phyloP scores from a whole-genome alignment of 352 stramenopile genomes.

The Elongisporangium undulatum region DNA sequence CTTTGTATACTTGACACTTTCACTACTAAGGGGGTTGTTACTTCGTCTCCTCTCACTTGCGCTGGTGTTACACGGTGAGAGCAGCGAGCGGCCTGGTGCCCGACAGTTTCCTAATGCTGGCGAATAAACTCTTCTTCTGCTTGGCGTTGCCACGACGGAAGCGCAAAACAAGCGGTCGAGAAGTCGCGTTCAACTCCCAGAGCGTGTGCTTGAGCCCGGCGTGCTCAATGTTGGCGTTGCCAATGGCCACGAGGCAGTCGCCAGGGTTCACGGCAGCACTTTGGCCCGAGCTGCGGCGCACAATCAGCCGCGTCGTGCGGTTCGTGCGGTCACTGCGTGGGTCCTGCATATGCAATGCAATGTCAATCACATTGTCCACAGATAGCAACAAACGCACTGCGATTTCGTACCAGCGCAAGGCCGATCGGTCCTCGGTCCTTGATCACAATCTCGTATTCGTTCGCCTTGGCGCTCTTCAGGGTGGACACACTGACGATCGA shows the following conservation, averaged over 20 bases:
- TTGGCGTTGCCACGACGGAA: conserved; percentile 78
- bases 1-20: conserved; percentile 7
- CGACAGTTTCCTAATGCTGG: conserved; percentile 30
- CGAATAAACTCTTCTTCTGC: conserved; percentile 76
- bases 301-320: conserved; percentile 66
- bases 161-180: conserved; percentile 65
- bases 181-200: conserved; percentile 77
- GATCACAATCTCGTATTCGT: conserved; percentile 82
- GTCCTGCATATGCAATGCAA: conserved; percentile 19
- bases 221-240: conserved; percentile 81
- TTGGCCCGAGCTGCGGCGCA: conserved; percentile 67
- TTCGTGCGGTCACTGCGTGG: conserved; percentile 38
- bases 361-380: conserved; percentile 4
- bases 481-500: conserved; percentile 76
- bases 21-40: conserved; percentile 1
- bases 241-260: conserved; percentile 77
- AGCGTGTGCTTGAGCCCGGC: conserved; percentile 82
- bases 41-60: not conserved
- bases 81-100: conserved; percentile 10
- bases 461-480: conserved; percentile 62
- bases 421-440: conserved; percentile 49
- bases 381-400: not conserved
- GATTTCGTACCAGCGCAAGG: conserved; percentile 48
- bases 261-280: conserved; percentile 71
- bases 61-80: not conserved